These are phyloP conservation scores for Azolla pinnata DNA, from an alignment of 75 land plant genomes.

Conservation along the genomic window DNA sequence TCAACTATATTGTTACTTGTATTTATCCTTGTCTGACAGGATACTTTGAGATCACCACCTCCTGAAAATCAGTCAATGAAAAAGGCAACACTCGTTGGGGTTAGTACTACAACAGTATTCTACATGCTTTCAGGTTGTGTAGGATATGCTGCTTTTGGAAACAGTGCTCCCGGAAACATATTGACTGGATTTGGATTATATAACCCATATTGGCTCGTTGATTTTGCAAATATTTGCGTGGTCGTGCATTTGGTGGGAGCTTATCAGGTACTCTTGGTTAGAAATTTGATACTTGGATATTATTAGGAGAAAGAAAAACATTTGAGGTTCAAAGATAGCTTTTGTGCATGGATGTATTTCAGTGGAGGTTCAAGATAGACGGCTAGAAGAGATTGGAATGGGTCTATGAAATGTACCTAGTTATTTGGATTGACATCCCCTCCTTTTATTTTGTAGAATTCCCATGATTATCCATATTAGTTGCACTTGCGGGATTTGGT, in stretches of 20 bases:
- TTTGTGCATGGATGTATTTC: too few relatives aligned
- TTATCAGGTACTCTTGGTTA: slow-evolving; percentile 46
- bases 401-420: too few relatives aligned
- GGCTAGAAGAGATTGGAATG: too few relatives aligned
- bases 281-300: too few relatives aligned
- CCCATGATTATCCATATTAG: too few relatives aligned
- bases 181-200: slow-evolving; percentile 65
- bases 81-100: slow-evolving; percentile 41
- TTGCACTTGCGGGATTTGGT: too few relatives aligned
- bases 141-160: slow-evolving; percentile 79
- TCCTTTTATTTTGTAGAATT: too few relatives aligned
- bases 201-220: slow-evolving; percentile 67
- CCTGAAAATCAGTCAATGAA: slow-evolving; percentile 67
- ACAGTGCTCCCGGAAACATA: slow-evolving; percentile 57
- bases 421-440: too few relatives aligned
- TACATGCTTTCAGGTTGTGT: slow-evolving; percentile 62
- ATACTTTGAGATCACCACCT: slow-evolving; percentile 60
- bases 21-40: slow-evolving; percentile 38
- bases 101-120: slow-evolving; percentile 45
- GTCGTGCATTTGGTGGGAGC: slow-evolving; percentile 66
- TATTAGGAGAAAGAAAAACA: too few relatives aligned
- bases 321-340: too few relatives aligned
- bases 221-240: slow-evolving; percentile 58
- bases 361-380: too few relatives aligned
- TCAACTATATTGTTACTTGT: too few relatives aligned